Conservation (phyloP, 768 basidiomycete species). For the Rhizopogon vinicolor region DNA sequence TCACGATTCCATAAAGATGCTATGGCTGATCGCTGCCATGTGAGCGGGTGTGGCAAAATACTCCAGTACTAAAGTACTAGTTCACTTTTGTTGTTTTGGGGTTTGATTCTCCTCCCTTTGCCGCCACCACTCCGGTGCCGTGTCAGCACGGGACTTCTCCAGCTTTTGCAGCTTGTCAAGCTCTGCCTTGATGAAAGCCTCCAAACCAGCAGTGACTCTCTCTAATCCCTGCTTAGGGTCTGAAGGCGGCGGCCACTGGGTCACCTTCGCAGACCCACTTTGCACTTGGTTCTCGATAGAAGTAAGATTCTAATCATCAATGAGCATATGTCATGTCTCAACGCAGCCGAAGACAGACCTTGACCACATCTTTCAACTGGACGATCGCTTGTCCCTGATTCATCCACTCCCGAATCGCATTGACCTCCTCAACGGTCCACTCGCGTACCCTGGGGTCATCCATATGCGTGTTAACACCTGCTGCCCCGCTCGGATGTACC, state of each 20-base stretch:
- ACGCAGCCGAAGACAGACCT: constrained; percentile 11
- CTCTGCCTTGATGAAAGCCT: constrained; percentile 21
- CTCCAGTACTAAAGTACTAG: not conserved
- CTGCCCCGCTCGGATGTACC: constrained; percentile 8
- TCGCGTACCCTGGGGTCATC: constrained; percentile 36
- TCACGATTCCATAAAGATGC: not conserved
- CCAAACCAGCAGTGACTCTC: constrained; percentile 12
- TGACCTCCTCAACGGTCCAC: constrained; percentile 33
- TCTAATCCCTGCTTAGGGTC: constrained; percentile 5
- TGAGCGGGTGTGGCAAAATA: not conserved
- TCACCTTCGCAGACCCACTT: constrained; percentile 2
- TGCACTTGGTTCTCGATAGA: constrained; percentile 9
- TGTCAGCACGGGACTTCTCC: constrained; percentile 17
- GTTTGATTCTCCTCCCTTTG: constrained; percentile 23
- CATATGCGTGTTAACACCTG: constrained; percentile 16
- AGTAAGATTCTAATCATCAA: constrained; percentile 11
- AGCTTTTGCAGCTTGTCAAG: constrained; percentile 14
- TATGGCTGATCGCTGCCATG: not conserved
- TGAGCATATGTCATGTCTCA: not conserved
- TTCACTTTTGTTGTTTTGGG: not conserved
- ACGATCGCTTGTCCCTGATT: constrained; percentile 23
- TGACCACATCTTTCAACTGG: constrained; percentile 21
- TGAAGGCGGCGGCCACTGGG: constrained; percentile 7
- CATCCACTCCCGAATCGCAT: constrained; percentile 32
- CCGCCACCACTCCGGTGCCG: constrained; percentile 25